Base-by-base conservation (phyloP, 768 basidiomycete genomes). In the Grammothele lineata region DNA sequence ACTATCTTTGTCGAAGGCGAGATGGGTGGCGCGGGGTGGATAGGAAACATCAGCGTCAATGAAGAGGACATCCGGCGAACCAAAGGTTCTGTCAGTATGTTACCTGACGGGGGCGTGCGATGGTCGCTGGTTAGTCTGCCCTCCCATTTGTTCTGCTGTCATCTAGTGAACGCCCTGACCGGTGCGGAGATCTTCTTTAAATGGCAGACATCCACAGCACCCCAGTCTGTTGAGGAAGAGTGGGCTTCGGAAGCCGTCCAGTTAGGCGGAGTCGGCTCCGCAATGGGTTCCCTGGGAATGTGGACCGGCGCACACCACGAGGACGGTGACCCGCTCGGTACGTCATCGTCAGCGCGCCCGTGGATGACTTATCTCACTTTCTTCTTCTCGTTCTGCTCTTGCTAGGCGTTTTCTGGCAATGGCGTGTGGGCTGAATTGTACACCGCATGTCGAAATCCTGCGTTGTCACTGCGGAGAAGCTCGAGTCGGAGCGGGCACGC, bases 211-310 rank as follows among this genome's bases (percentile, higher is more conserved):
- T 45, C 39, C 5, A 25, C 27, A 3, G 37, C 38, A 8, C 50
- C 43, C 11, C 61, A 68, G 14, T 53, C 59, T 17, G 49, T 49
- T 4, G 45, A 50, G 4, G 65, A 71, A 0, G 71, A 78, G 48
- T 82, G 80, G 80, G 62, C 66, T 1, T 73, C 70, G 11, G 80
- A 83, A 50, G 76, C 70, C n/a, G 63, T 82, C 0, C 80, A 83
- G 49, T 59, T 81, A 10, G 81, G 81, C 11, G 72, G 72, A 2
- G 62, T 76, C 14, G 77, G 77, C 5, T 76, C 76, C n/a, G 72
- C 70, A 0, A 57, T 69, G 18, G 81, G 81, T 8, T 59, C 78
- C 2, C 63, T 83, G 1, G 80, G 79, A 7, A 55, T 73, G 64
- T 81, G 78, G 78, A 80, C 80, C 0, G 75, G 76, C 7, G 72